A percentile compares a stretch with the other conserved stretches of the same genome.
Evolutionary conservation across 225 moss, liverwort and hornwort species (phyloP).

Genomic region (Ulota crispa): DNA sequence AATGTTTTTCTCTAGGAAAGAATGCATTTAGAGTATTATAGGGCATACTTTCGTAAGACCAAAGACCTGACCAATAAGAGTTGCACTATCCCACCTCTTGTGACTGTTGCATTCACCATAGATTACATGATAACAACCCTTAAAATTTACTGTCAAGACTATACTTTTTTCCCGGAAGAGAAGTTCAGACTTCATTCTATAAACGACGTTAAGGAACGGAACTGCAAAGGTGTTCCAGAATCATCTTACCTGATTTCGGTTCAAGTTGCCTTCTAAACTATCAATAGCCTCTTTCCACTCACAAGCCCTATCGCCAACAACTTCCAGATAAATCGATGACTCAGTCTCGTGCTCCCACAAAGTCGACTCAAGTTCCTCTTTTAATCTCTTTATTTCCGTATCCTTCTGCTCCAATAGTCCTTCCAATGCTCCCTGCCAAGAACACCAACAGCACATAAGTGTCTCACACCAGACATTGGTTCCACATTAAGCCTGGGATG

Average conservation of each 20-base stretch:
- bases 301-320: constrained; percentile 46
- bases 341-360: constrained; percentile 50
- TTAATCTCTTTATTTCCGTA: constrained; percentile 43
- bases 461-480: neutral
- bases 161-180: neutral
- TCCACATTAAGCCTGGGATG: neutral
- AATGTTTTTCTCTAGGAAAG: neutral
- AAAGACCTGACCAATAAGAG: neutral
- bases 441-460: neutral
- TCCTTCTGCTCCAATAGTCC: constrained; percentile 44
- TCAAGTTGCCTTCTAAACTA: constrained; percentile 34
- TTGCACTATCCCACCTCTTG: neutral
- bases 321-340: constrained; percentile 50
- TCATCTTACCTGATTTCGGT: constrained; percentile 40
- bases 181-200: constrained; percentile 7
- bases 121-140: neutral
- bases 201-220: neutral
- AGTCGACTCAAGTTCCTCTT: constrained; percentile 46
- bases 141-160: neutral
- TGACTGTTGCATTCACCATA: neutral
- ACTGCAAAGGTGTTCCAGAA: neutral
- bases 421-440: constrained; percentile 42
- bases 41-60: neutral
- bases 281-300: constrained; percentile 50
- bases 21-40: neutral